Base-by-base conservation (phyloP, 257 asterid genomes). In the Knoxia roxburghii region DNA sequence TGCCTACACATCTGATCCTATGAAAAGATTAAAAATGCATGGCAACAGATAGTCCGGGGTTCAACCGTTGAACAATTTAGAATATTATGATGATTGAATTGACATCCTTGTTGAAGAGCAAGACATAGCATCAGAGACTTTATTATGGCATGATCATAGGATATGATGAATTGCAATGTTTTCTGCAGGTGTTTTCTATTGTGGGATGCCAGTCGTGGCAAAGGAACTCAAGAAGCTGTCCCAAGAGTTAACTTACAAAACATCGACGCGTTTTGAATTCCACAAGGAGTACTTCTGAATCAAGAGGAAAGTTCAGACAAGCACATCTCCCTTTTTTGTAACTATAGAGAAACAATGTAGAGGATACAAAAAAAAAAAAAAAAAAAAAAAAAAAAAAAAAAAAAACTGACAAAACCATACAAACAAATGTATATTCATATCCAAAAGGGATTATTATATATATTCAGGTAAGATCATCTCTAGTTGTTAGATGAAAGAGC, bases 171-270 rank as follows among this genome's bases (percentile, higher is more conserved):
- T n/a, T n/a, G n/a, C n/a, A 17, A 69, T 46, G 5, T 54, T 1
- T 62, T 58, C 45, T 73, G 75, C 86, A 89, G 95, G 96, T 70
- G 92, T 89, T 64, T 89, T 86, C 83, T 86, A 85, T 69, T 89
- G 95, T 41, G 96, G 96, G 68, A 78, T 74, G 87, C 95, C 95
- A 13, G 84, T 77, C 70, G 72, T 89, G 80, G 95, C 95, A 59
- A 85, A 89, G 84, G 95, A 89, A 72, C 80, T 89, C 68, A 87
- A 82, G 79, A 82, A 85, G 69, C 78, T 85, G 63, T 83, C 95
- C 50, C 87, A 83, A 67, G 92, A 85, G 82, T 27, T 89, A 75
- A 89, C 82, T 37, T 79, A 79, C 78, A 85, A 86, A 79, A 89
- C 96, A 61, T 80, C 95, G 30, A 89, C 95, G 29, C 79, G 96